Evolutionary conservation across 805 yeast genomes (phyloP).

Genomic region (Kuraishia capsulata): DNA sequence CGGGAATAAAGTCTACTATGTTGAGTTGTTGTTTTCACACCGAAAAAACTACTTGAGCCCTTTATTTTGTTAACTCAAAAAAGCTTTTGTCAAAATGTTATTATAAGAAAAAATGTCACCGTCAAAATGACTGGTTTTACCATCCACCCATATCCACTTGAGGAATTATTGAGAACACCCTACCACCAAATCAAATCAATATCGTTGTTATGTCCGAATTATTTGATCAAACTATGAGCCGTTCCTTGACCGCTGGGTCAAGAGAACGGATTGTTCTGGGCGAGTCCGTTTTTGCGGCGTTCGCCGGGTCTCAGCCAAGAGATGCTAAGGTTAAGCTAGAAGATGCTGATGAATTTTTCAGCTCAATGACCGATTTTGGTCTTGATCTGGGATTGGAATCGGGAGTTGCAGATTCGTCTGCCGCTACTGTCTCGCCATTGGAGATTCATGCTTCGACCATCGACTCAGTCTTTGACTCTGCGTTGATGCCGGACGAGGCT

Average conservation of each 20-base stretch:
- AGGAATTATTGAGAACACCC: no score
- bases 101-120: constrained; percentile 2
- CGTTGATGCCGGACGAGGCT: neutral
- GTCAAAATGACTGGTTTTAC: constrained; percentile 3
- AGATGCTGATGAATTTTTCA: constrained; percentile 3
- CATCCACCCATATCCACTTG: constrained; percentile 4
- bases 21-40: no score
- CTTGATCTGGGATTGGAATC: neutral
- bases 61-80: constrained; percentile 2
- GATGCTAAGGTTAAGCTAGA: constrained; percentile 1
- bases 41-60: no score
- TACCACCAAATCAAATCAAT: no score
- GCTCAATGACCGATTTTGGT: constrained; percentile 1
- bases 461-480: constrained; percentile 29
- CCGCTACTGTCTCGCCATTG: constrained; percentile 42
- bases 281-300: constrained; percentile 21
- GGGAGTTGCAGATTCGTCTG: constrained; percentile 10
- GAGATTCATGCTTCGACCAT: constrained; percentile 43
- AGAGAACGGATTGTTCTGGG: constrained; percentile 24
- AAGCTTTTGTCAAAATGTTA: neutral
- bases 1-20: constrained; percentile 2
- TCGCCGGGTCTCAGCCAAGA: constrained; percentile 7
- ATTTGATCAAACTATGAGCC: neutral
- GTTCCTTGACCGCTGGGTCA: no score
- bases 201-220: constrained; percentile 5